phyloP scores from a whole-genome alignment of 495 filamentous ascomycete species.

The Hypoxylon trugodes region DNA sequence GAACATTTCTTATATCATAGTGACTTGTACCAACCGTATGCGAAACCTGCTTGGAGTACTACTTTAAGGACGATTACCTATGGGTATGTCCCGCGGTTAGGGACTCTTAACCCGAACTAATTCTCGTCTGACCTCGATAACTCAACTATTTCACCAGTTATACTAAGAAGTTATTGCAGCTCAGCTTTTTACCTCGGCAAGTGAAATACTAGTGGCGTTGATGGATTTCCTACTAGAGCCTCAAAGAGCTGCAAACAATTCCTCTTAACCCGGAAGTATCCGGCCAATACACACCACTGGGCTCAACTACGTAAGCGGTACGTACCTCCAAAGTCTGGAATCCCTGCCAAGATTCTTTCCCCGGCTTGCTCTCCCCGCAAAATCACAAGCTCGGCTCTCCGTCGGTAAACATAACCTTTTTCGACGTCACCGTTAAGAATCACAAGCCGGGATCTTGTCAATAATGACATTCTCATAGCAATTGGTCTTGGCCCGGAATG shows the following conservation, averaged over 20 bases:
- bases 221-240: conserved; percentile 7
- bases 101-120: background rate
- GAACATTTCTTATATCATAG: background rate
- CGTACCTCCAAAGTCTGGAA: background rate
- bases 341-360: conserved; percentile 28
- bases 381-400: conserved; percentile 63
- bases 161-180: background rate
- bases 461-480: background rate
- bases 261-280: conserved; percentile 34
- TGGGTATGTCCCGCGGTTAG: background rate
- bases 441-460: conserved; percentile 23
- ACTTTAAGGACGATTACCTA: background rate
- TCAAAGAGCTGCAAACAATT: conserved; percentile 15
- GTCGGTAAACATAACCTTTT: conserved; percentile 47
- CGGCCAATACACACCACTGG: conserved; percentile 8
- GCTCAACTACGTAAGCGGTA: conserved; percentile 6
- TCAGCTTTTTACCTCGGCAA: conserved; percentile 35
- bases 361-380: conserved; percentile 52
- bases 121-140: background rate
- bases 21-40: conserved; percentile 5
- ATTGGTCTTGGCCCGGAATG: background rate
- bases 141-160: background rate
- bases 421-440: conserved; percentile 41
- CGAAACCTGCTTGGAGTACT: conserved; percentile 4
- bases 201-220: background rate